Base-by-base conservation (phyloP, 2,329 filamentous ascomycete genomes). In the Scedosporium minutisporum region DNA sequence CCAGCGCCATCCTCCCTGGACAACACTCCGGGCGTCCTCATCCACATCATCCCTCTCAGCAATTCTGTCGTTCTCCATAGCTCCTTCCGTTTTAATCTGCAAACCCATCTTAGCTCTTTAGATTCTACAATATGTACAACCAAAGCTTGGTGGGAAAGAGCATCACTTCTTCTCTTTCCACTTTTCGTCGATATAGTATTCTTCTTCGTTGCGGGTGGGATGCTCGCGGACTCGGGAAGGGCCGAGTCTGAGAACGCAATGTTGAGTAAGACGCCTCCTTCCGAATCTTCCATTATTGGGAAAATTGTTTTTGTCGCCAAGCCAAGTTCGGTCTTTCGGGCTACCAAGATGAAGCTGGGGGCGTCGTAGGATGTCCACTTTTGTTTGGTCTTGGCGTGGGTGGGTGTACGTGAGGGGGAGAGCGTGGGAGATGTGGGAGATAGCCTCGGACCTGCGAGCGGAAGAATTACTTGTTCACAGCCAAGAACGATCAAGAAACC, bases 91-190 rank as follows among this genome's bases (percentile, higher is more conserved):
- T 29, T 29, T 29, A 29, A 6, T 6, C 27, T 29, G 6, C 27
- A 29, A 33, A 33, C 29, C 29, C 29, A 9, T 33, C 29, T 33
- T 33, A 33, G 29, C 29, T 6, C 29, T 33, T 33, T 9, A 9
- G 29, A 33, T 33, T 33, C 29, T 9, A 9, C 6, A 48, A 48
- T 33, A 57, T n/a, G 16, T 27, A n/a, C 7, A 16, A 58, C 33
- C 5, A 3, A 33, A 58, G 5, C 57, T 10, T 42, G 21, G 51
- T 12, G 12, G n/a, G 7, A 21, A 3, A 60, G 18, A 38, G n/a
- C 69, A 75, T 65, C 68, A 83, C 82, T 66, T 84, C 73, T 63
- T 82, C 82, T 64, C 84, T 82, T 67, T 85, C 81, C 44, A 83
- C 68, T 66, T 82, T 83, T 23, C 73, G 74, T 16, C 66, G 67